Evolutionary conservation across 345 rosid genomes (phyloP).

Genomic region (Eucalyptus cloeziana): DNA sequence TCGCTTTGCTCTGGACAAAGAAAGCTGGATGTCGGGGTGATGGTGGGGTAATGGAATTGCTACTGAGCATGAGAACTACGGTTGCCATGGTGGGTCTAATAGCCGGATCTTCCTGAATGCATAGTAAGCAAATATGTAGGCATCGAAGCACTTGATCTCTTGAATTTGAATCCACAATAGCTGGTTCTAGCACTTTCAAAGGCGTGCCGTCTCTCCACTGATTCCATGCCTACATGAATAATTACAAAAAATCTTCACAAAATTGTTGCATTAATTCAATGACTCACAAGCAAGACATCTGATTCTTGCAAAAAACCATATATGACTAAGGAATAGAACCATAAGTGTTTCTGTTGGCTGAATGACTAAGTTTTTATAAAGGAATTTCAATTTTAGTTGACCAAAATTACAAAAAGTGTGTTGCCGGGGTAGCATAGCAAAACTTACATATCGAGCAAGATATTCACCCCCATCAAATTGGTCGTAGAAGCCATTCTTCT

Average conservation of each 20-base stretch:
- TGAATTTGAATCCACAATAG: neutral
- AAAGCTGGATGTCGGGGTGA: conserved; percentile 6
- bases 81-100: conserved; percentile 14
- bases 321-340: neutral
- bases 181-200: neutral
- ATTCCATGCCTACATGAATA: conserved; percentile 13
- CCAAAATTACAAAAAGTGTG: neutral
- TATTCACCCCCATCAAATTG: neutral
- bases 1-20: neutral
- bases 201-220: conserved; percentile 3
- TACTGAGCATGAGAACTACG: conserved; percentile 5
- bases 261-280: neutral
- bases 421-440: neutral
- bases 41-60: neutral
- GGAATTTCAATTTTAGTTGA: neutral
- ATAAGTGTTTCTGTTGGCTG: neutral
- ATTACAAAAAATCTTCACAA: neutral
- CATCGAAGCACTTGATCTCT: conserved; percentile 10
- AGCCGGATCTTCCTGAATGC: conserved; percentile 9
- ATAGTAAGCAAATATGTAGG: conserved; percentile 10
- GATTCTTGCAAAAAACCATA: neutral
- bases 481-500: neutral
- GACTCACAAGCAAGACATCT: neutral
- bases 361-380: neutral
- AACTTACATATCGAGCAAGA: neutral